A percentile compares a stretch with the other conserved stretches of the same genome.
Evolutionary conservation across 768 basidiomycete species (phyloP).

Genomic region (Suillus cothurnatus): DNA sequence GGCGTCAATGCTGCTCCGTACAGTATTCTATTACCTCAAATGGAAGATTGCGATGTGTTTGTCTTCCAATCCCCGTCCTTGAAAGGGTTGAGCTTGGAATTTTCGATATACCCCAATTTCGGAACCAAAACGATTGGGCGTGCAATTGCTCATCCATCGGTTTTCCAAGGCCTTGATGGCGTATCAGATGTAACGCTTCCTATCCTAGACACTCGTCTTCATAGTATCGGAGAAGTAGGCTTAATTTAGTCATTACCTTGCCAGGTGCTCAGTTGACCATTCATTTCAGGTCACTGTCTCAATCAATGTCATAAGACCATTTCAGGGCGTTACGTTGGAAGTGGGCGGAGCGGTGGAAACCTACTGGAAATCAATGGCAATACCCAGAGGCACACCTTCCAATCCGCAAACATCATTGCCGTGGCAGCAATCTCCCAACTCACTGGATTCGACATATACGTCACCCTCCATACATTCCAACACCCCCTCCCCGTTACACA

Average conservation of each 20-base stretch:
- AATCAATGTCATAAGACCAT: constrained; percentile 82
- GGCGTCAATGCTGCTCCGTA: constrained; percentile 88
- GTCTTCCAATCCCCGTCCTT: constrained; percentile 84
- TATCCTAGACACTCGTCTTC: constrained; percentile 89
- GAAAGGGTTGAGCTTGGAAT: constrained; percentile 77
- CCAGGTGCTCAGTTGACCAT: constrained; percentile 11
- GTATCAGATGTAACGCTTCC: constrained; percentile 62
- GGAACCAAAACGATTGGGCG: constrained; percentile 96
- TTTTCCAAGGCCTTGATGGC: constrained; percentile 61
- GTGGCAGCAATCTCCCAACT: constrained; percentile 34
- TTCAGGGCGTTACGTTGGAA: constrained; percentile 89
- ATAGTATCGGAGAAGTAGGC: constrained; percentile 89
- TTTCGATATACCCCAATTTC: constrained; percentile 96
- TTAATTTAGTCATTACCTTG: neutral
- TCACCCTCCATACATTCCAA: constrained; percentile 71
- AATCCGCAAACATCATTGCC: constrained; percentile 39
- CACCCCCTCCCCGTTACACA: constrained; percentile 48
- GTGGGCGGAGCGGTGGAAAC: constrained; percentile 96
- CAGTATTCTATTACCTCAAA: constrained; percentile 83
- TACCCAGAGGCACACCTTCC: constrained; percentile 31
- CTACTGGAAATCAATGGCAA: constrained; percentile 88
- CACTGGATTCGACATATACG: constrained; percentile 59
- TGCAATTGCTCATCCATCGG: constrained; percentile 79
- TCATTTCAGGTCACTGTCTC: constrained; percentile 78
- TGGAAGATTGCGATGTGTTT: constrained; percentile 70